Percentiles rank a stretch among this genome's conserved stretches.
Evolutionary conservation across 495 filamentous ascomycete genomes (phyloP).

Genomic region (Penicillium canescens): DNA sequence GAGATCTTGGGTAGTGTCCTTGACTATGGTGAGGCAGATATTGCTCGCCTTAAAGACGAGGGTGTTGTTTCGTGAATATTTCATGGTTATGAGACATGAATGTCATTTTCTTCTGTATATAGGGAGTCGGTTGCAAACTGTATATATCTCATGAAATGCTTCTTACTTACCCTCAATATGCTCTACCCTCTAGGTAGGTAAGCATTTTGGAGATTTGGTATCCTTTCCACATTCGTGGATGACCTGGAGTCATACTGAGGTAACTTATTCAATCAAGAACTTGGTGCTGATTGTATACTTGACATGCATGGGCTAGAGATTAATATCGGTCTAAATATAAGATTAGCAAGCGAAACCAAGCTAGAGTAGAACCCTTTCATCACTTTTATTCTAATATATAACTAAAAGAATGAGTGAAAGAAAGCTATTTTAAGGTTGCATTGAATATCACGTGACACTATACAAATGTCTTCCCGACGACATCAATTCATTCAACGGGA

Average conservation of each 20-base stretch:
- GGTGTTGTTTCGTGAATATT: constrained; percentile 63
- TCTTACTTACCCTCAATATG: too few relatives aligned
- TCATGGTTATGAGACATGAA: neutral
- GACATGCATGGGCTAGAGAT: too few relatives aligned
- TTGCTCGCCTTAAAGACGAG: constrained; percentile 60
- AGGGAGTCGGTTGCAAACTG: neutral
- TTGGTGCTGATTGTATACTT: too few relatives aligned
- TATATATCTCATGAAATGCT: neutral
- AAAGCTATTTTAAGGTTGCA: constrained; percentile 4
- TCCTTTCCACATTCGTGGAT: too few relatives aligned
- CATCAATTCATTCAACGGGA: neutral
- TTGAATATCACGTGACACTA: neutral
- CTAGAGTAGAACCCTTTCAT: too few relatives aligned
- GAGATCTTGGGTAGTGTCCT: constrained; percentile 73
- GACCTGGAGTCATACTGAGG: too few relatives aligned
- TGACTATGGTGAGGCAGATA: constrained; percentile 60
- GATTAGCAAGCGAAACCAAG: too few relatives aligned
- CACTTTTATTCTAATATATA: too few relatives aligned
- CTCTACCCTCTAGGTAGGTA: too few relatives aligned
- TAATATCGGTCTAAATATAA: too few relatives aligned
- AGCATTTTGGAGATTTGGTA: too few relatives aligned
- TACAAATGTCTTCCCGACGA: constrained; percentile 6
- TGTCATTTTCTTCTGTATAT: neutral
- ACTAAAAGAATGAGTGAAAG: neutral
- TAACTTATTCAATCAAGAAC: too few relatives aligned